Percentiles rank a stretch among this genome's conserved stretches.
Evolutionary conservation across 2,329 filamentous ascomycete genomes (phyloP).

Genomic region (Penicillium sp.): DNA sequence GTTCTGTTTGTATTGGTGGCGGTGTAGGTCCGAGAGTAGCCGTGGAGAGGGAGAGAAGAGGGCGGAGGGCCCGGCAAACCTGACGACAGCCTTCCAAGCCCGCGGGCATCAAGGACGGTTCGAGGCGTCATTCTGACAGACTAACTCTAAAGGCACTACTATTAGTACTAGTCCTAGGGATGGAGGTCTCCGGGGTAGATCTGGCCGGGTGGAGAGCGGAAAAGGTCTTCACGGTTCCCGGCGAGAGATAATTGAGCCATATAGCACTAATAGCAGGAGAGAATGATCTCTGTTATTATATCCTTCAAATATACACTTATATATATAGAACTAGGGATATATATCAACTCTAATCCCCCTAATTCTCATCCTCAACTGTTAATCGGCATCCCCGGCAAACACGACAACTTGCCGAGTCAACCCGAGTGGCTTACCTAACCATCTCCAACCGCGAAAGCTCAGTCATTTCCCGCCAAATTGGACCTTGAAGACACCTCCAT

Average conservation of each 20-base stretch:
- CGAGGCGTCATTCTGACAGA: slow-evolving; percentile 1
- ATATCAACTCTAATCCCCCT: background rate
- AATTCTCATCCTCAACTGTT: background rate
- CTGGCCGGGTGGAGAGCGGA: slow-evolving; percentile 21
- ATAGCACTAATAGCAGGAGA: no score
- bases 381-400: slow-evolving; percentile 24
- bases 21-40: slow-evolving; percentile 13
- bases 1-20: no score
- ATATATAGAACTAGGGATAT: no score
- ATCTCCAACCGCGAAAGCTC: slow-evolving; percentile 33
- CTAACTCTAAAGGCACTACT: slow-evolving; percentile 13
- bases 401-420: slow-evolving; percentile 20
- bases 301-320: no score
- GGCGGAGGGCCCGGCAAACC: slow-evolving; percentile 12
- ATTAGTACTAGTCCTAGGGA: background rate
- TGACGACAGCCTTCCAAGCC: slow-evolving; percentile 1
- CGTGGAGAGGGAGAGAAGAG: slow-evolving; percentile 7
- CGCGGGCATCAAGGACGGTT: slow-evolving; percentile 12
- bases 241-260: background rate
- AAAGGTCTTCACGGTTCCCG: slow-evolving; percentile 19
- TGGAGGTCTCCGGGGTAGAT: slow-evolving; percentile 14
- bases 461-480: slow-evolving; percentile 23
- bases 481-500: slow-evolving; percentile 21
- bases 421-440: slow-evolving; percentile 26
- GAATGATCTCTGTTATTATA: no score